Conservation (phyloP, 2,329 filamentous ascomycete genomes). For the Pseudocercospora vitis region DNA sequence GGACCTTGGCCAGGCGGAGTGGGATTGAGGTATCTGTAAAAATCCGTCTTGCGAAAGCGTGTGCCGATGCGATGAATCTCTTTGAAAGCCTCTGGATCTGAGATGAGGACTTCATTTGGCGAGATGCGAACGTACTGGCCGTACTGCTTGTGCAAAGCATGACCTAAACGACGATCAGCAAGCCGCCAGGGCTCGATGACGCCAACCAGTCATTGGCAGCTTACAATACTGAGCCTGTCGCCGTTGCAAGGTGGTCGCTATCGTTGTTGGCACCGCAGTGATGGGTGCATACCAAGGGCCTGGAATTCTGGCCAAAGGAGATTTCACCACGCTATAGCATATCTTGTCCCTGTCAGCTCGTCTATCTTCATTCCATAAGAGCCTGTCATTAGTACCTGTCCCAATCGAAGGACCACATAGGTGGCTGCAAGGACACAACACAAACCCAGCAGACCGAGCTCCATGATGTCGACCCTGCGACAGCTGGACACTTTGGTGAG, state of each 20-base stretch:
- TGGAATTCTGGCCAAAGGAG: slow-evolving; percentile 3
- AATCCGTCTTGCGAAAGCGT: slow-evolving; percentile 30
- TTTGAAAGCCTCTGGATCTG: slow-evolving; percentile 30
- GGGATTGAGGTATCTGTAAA: slow-evolving; percentile 29
- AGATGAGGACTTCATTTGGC: slow-evolving; percentile 31
- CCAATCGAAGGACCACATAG: not conserved
- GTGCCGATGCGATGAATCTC: slow-evolving; percentile 31
- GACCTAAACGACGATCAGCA: slow-evolving; percentile 5
- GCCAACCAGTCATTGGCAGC: not conserved
- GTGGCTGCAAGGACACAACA: not conserved
- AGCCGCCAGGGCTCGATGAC: not conserved
- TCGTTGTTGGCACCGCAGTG: slow-evolving; percentile 11
- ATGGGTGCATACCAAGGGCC: slow-evolving; percentile 9
- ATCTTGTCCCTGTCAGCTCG: not conserved
- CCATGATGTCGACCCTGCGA: not conserved
- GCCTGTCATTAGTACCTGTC: not conserved
- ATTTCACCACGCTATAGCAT: slow-evolving; percentile 15
- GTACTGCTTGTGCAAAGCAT: slow-evolving; percentile 38
- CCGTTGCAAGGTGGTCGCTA: slow-evolving; percentile 5
- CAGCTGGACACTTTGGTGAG: not conserved
- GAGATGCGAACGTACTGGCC: slow-evolving; percentile 32
- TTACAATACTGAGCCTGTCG: slow-evolving; percentile 39
- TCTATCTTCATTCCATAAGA: not conserved
- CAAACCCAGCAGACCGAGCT: not conserved
- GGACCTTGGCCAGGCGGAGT: slow-evolving; percentile 16